Evolutionary conservation across 805 yeast genomes (phyloP), one percentile per base, ranked within the genome.

Genomic region (Yueomyces sinensis): DNA sequence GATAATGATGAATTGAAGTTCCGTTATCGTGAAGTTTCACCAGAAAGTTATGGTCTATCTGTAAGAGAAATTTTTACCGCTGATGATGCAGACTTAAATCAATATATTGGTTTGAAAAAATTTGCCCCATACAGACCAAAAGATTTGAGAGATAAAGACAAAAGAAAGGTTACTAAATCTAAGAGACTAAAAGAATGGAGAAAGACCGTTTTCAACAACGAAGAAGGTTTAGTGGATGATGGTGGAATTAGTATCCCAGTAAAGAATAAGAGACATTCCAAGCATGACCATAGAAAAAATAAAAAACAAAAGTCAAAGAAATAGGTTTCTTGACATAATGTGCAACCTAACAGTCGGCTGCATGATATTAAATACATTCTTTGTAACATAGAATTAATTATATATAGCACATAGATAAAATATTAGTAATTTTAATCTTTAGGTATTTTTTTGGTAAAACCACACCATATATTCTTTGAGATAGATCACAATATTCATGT

Each of bases 21-120:
- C 68, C 76, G 75, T 47, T 91, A 91, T 54, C 72, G 96, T 48
- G 94, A 86, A 47, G 97, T 91, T 4, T 86, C 95, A 1, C 96
- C 98, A 7, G 97, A 91, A 49, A 63, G 86, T 9, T 91, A 72
- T 60, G 97, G 97, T 11, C 66, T 91, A 32, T 67, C 82, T 0
- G 70, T 91, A 0, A 68, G 91, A 41, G 98, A 91, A 47, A 91
- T 91, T 32, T 64, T 91, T 35, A 61, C 83, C 38, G 98, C 98
- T 13, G 89, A 82, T 50, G 98, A 91, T 54, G 67, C 70, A 40
- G 81, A 79, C 32, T 66, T 91, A 56, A 91, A 91, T 58, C 79
- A 76, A 37, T 86, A 68, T 49, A 77, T 86, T 38, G 91, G 95
- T 17, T 62, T 91, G 47, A 89, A 89, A 64, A 87, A 87, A 57